Evolutionary conservation across 805 yeast genomes (phyloP), one percentile per base, ranked within the genome.

Genomic region (Candida maris): DNA sequence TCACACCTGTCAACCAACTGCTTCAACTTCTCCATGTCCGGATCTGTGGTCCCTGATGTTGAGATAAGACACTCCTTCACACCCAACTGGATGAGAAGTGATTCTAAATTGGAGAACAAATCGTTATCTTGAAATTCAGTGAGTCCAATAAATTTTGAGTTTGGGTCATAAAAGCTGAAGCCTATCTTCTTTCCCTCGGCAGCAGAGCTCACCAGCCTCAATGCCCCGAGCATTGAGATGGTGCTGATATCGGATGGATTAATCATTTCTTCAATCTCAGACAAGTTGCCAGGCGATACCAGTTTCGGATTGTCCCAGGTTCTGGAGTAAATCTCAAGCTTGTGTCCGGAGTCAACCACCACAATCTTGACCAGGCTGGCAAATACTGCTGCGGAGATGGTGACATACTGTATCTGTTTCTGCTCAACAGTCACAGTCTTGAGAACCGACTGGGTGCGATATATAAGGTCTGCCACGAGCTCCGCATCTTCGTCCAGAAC

Each of bases 251-350:
- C 64, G 3, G 73, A 64, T 3, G 66, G 56, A 35, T 64, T 64
- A 45, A 87, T 67, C 61, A 86, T 62, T 22, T 83, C 88, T 46
- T 85, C 96, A 31, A 84, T 75, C 28, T 70, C 79, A 40, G 81
- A 85, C 33, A 89, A 64, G 59, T 93, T 89, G 5, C 98, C 98
- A 0, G 97, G 97, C 1, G 95, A 81, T 0, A 96, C 96, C 28
- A 70, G 62, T 39, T 67, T 73, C 44, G 64, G 48, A 35, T 73
- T 63, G 33, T 59, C 68, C 75, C 95, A 91, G 42, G 60, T 64
- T 54, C 71, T 77, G 47, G 79, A 79, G 56, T 84, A 91, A 13
- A 93, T 73, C 54, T 89, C 96, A 13, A 93, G 74, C 56, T 87
- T 87, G 51, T 71, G 72, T 13, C 88, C 86, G 32, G 73, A 69